These are phyloP conservation scores for Wickerhamomyces canadensis DNA, from an alignment of 805 yeast genomes.

Conservation along the genomic window DNA sequence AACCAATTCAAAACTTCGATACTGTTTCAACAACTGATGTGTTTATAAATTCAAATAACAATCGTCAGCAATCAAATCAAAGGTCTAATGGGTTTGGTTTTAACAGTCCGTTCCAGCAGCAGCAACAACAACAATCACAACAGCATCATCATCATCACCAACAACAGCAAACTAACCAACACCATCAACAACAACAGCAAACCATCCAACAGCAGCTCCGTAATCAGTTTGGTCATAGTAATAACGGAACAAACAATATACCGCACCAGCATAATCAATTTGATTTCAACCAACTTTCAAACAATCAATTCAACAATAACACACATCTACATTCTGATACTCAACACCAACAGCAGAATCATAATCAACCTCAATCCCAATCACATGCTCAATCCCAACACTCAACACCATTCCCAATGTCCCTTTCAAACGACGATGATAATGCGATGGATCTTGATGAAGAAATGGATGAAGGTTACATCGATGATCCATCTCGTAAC, in stretches of 20 bases:
- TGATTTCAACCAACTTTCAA: neutral
- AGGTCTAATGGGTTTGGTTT: neutral
- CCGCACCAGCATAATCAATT: neutral
- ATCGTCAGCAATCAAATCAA: constrained; percentile 2
- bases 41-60: constrained; percentile 44
- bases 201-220: neutral
- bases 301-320: neutral
- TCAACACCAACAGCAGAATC: constrained; percentile 8
- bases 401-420: constrained; percentile 35
- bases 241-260: constrained; percentile 5
- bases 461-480: constrained; percentile 68
- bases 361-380: constrained; percentile 20
- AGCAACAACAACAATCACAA: constrained; percentile 21
- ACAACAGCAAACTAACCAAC: constrained; percentile 15
- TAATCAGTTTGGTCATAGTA: neutral
- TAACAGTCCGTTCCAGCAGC: constrained; percentile 10
- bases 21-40: constrained; percentile 93
- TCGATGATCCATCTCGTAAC: constrained; percentile 95
- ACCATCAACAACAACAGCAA: constrained; percentile 19
- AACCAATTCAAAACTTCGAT: constrained; percentile 63
- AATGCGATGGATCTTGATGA: constrained; percentile 36
- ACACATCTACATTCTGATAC: too few relatives aligned
- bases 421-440: constrained; percentile 22
- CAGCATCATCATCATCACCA: constrained; percentile 21
- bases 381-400: constrained; percentile 10